Percentiles rank a stretch among this genome's conserved stretches.
Conservation (phyloP, 108 stramenopile species). For the Bacterosira constricta region DNA sequence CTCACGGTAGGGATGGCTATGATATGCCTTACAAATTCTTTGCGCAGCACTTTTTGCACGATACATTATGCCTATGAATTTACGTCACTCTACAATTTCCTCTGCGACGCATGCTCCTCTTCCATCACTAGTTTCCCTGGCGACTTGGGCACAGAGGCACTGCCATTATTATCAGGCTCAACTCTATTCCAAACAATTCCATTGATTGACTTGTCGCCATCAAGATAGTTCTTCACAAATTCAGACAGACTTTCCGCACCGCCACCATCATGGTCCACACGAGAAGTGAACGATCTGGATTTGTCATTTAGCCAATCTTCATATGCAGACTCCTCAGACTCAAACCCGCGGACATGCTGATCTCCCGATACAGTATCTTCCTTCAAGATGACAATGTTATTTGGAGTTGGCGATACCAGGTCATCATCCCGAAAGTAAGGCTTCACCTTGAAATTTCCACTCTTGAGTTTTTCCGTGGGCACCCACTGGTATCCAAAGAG, state of each 20-base stretch:
- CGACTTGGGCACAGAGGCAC: not conserved
- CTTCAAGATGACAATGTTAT: constrained; percentile 49
- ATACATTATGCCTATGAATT: too few species aligned
- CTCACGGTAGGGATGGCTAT: too few species aligned
- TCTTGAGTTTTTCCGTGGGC: constrained; percentile 54
- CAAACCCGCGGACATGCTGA: constrained; percentile 53
- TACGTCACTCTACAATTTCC: not conserved
- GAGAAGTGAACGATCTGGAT: not conserved
- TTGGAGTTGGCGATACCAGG: constrained; percentile 11
- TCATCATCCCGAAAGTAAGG: constrained; percentile 9
- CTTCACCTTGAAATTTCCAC: constrained; percentile 46
- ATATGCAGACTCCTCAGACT: constrained; percentile 59
- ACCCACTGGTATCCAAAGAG: constrained; percentile 84
- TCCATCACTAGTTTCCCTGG: constrained; percentile 8
- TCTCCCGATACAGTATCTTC: constrained; percentile 49
- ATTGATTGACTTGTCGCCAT: constrained; percentile 4
- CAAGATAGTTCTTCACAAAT: constrained; percentile 2
- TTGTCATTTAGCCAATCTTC: constrained; percentile 56
- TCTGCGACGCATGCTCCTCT: not conserved
- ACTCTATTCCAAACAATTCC: constrained; percentile 9
- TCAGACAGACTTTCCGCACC: constrained; percentile 5
- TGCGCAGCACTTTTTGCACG: too few species aligned
- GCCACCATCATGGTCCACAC: not conserved
- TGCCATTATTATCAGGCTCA: not conserved
- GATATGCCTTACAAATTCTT: too few species aligned